phyloP scores from a whole-genome alignment of 169 alveolate species.

The Plasmodium cynomolgi region DNA sequence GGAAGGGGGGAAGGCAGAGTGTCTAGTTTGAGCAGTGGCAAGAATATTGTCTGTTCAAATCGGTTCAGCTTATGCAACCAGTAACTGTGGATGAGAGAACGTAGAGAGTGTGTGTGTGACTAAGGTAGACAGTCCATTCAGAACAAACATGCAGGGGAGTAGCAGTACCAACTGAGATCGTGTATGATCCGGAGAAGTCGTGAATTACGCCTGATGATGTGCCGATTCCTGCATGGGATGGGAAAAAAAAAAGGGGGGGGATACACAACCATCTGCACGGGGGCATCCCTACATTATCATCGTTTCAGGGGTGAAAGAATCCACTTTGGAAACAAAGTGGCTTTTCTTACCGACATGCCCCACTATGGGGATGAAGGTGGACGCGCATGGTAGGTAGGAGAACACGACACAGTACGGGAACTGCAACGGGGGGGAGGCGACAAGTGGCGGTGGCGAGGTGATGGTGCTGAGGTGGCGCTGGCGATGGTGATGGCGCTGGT shows the following conservation, averaged over 20 bases:
- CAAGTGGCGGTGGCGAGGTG: not conserved
- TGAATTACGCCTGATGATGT: conserved; percentile 37
- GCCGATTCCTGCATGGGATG: conserved; percentile 7
- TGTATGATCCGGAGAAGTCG: conserved; percentile 50
- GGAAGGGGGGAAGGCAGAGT: no score
- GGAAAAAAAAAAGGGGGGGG: not conserved
- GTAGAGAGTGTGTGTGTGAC: not conserved
- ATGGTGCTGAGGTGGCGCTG: no score
- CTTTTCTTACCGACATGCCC: conserved; percentile 53
- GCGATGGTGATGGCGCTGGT: no score
- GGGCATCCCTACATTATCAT: not conserved
- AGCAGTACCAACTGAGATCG: conserved; percentile 31
- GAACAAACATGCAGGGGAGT: not conserved
- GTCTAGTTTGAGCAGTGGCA: not conserved
- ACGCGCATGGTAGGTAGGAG: conserved; percentile 38
- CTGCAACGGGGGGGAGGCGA: not conserved
- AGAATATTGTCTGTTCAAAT: not conserved
- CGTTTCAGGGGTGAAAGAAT: not conserved
- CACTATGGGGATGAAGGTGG: conserved; percentile 43
- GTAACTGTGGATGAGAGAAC: not conserved
- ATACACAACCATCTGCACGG: not conserved
- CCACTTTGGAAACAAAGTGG: not conserved
- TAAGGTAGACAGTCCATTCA: not conserved
- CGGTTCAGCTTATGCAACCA: not conserved
- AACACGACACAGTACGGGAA: conserved; percentile 56